phyloP scores from a whole-genome alignment of 495 filamentous ascomycete genomes.

The Aspergillus haitiensis region DNA sequence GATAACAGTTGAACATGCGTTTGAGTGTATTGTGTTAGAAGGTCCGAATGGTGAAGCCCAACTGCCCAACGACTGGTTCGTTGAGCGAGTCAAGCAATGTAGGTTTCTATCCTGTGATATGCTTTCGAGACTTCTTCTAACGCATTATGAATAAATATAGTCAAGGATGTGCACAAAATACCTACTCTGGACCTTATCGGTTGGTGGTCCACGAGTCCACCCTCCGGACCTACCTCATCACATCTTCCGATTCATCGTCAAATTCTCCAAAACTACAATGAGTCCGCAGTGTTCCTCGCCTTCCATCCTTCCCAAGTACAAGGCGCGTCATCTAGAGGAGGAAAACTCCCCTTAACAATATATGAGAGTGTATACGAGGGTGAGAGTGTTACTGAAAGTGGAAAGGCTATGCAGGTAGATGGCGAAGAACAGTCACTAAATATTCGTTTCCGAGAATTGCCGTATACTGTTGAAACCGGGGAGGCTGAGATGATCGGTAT shows the following conservation, averaged over 20 bases:
- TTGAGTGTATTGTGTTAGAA: slow-evolving; percentile 65
- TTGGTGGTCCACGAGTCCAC: slow-evolving; percentile 85
- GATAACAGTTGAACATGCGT: slow-evolving; percentile 89
- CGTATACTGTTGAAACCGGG: slow-evolving; percentile 85
- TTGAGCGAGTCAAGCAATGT: slow-evolving; percentile 81
- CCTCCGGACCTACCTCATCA: slow-evolving; percentile 63
- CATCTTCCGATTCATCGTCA: slow-evolving; percentile 75
- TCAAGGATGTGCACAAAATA: slow-evolving; percentile 84
- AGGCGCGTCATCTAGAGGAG: slow-evolving; percentile 53
- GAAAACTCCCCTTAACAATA: slow-evolving; percentile 83
- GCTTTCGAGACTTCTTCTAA: background rate
- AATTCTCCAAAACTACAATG: slow-evolving; percentile 71
- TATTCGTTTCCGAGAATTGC: slow-evolving; percentile 78
- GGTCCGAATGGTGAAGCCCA: slow-evolving; percentile 53
- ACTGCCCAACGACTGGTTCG: slow-evolving; percentile 70
- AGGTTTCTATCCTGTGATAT: slow-evolving; percentile 24
- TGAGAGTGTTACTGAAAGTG: slow-evolving; percentile 53
- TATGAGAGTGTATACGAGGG: slow-evolving; percentile 84
- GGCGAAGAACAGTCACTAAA: slow-evolving; percentile 55
- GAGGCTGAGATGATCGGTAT: slow-evolving; percentile 98
- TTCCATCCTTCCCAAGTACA: slow-evolving; percentile 69
- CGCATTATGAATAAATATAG: slow-evolving; percentile 39
- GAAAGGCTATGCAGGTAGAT: slow-evolving; percentile 73
- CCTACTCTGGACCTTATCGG: slow-evolving; percentile 85
- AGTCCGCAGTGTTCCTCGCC: slow-evolving; percentile 81